These are phyloP conservation scores for Triticum aestivum DNA, from an alignment of 176 grass and related monocot genomes.

Conservation along the genomic window IWGSC_CS_RefSeq_v2.1 NC_057806.1:426948977-426949476, in stretches of 20 bases:
- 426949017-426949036: conserved; percentile 74
- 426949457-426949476: conserved; percentile 31
- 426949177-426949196: conserved; percentile 70
- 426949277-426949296: not conserved
- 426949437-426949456: conserved; percentile 25
- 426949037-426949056: conserved; percentile 86
- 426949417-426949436: conserved; percentile 69
- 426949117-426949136: conserved; percentile 94
- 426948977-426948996: conserved; percentile 65
- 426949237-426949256: conserved; percentile 66
- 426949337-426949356: conserved; percentile 49
- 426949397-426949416: conserved; percentile 82
- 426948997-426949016: conserved; percentile 83
- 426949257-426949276: conserved; percentile 22
- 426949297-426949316: conserved; percentile 9
- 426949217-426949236: conserved; percentile 63
- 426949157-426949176: conserved; percentile 72
- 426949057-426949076: conserved; percentile 89
- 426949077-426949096: conserved; percentile 70
- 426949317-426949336: conserved; percentile 37
- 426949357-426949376: conserved; percentile 58
- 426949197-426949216: conserved; percentile 85
- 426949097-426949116: conserved; percentile 74
- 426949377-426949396: conserved; percentile 46
- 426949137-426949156: conserved; percentile 64